These are phyloP conservation scores for Annulohypoxylon maeteangense DNA, from an alignment of 495 filamentous ascomycete species.

Conservation along the genomic window DNA sequence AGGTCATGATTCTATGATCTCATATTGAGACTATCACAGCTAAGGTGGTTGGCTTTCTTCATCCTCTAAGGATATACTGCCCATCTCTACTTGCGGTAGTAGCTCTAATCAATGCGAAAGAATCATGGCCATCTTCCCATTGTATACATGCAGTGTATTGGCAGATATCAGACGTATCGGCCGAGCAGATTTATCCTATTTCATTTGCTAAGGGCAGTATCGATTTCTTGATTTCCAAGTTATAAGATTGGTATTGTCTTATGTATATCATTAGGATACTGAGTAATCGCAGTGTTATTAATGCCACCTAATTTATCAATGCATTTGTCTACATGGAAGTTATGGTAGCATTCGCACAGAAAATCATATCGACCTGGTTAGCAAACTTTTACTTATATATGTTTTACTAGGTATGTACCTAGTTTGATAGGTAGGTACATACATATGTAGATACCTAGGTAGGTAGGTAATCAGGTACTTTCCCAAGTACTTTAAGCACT, in stretches of 20 bases:
- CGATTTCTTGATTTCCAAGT: not conserved
- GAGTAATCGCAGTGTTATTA: not conserved
- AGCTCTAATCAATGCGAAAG: not conserved
- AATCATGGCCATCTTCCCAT: not conserved
- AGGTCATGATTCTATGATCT: not conserved
- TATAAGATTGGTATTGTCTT: too few species aligned
- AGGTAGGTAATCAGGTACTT: too few species aligned
- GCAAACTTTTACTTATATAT: too few species aligned
- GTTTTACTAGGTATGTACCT: slow-evolving; percentile 11
- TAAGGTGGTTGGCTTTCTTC: not conserved
- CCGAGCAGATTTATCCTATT: not conserved
- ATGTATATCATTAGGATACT: too few species aligned
- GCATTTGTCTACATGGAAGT: too few species aligned
- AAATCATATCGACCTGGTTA: too few species aligned
- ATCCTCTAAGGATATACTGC: not conserved
- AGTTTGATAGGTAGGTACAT: not conserved
- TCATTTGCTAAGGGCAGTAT: not conserved
- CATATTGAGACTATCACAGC: not conserved
- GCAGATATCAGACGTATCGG: not conserved
- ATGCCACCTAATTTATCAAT: too few species aligned
- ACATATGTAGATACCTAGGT: not conserved
- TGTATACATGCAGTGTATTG: not conserved
- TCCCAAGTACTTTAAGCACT: too few species aligned
- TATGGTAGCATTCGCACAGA: too few species aligned
- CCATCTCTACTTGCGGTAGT: not conserved